Evolutionary conservation across 176 grass and related monocot genomes (phyloP), one percentile per base, ranked within the genome.

Genomic region (Oropetium thomaeum): DNA sequence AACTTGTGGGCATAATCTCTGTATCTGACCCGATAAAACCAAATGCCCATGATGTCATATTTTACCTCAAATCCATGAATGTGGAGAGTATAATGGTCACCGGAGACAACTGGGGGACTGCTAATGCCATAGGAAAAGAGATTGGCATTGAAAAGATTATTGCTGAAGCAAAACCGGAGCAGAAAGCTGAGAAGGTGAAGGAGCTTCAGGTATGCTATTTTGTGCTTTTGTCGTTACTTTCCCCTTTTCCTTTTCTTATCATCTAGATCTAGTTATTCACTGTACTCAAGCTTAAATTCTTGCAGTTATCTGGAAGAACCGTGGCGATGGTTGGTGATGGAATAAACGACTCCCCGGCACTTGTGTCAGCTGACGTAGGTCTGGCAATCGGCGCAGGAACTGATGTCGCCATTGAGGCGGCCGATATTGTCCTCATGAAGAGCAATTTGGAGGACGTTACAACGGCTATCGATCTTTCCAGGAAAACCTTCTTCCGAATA

Each of bases 51-150:
- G 82, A 94, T 62, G 96, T 90, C 6, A 90, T 94, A 88, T 81
- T 89, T 8, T 81, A 94, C 70, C 89, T 98, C 20, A 79, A 60
- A 52, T 94, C 89, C 25, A 98, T 94, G 87, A 88, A 88, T 40
- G 89, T 98, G 82, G 86, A 98, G 64, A 88, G 96, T 51, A 94
- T 98, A 79, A 98, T 98, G 96, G 91, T 98, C 68, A 98, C 96
- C 8, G 96, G 96, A 19, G 96, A 98, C 69, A 98, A 98, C 79
- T 98, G 84, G 96, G 91, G 89, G 16, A 98, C 95, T 5, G 95
- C 95, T 60, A 98, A 94, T 5, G 88, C 95, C 30, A 98, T 98
- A 39, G 82, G 88, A n/a, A 85, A 64, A 51, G 91, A 92, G 71
- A 86, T 94, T 19, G 95, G 95, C 51, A 98, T 98, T 15, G 76